Evolutionary conservation across 2,329 filamentous ascomycete species (phyloP), one percentile per base, ranked within the genome.

Genomic region (Fragosphaeria purpurea): DNA sequence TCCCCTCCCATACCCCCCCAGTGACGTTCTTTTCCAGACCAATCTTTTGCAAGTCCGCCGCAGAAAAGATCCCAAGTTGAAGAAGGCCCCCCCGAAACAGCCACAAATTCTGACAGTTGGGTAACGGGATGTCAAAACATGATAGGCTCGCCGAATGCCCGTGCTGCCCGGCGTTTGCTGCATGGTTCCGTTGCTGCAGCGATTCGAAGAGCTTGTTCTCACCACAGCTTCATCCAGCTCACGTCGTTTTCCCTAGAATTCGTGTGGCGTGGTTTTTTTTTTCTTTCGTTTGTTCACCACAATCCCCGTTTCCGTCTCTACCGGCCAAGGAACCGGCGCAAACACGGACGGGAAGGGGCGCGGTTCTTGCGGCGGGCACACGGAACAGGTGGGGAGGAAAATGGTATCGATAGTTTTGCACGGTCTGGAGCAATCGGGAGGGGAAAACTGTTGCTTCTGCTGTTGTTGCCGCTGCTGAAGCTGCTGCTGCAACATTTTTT

Each of bases 381-480:
- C 22, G 22, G 22, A 22, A 22, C 22, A 37, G 41, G 41, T 22
- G 31, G 32, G 9, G 32, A 13, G 31, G 31, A 34, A 44, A 31
- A 44, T 31, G 12, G 42, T 34, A 6, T 22, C 10, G 41, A 6
- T 44, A 11, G 13, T 8, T 22, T 31, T 37, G 8, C 35, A 37
- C 8, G 35, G 35, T 8, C 11, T 37, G 8, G 35, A 37, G 35
- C 11, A 37, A 37, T 8, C 11, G 11, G 41, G 47, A 39, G 31
- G 39, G 34, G 39, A 9, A 6, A 39, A 10, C 12, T 32, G 11
- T 33, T 22, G 22, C 44, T 44, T 22, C 44, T 39, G 45, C 42
- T 38, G 42, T 11, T 50, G 34, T 38, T 48, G 33, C 13, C 47
- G 44, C 47, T 48, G 44, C 47, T 47, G 49, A 44, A 49, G 33